Conservation (phyloP, 169 alveolate species). For the Cyclospora cayetanensis region DNA sequence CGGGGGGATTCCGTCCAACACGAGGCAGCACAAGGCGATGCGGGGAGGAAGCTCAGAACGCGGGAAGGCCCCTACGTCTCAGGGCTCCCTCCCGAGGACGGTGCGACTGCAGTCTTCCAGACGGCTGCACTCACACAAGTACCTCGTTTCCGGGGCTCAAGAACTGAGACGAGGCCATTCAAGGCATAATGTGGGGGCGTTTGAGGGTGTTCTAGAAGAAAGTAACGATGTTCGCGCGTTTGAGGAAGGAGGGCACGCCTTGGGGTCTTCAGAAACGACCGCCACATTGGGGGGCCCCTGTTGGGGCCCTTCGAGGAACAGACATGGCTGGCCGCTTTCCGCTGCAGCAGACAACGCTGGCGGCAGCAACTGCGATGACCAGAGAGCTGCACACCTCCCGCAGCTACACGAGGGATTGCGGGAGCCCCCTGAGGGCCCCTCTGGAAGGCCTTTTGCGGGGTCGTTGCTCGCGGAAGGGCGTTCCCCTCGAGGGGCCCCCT, state of each 20-base stretch:
- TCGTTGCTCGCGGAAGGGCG: too few relatives aligned
- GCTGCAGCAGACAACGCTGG: not conserved
- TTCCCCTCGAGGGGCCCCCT: too few relatives aligned
- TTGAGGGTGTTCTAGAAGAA: not conserved
- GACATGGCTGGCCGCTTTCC: not conserved
- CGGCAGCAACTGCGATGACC: not conserved
- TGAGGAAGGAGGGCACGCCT: not conserved
- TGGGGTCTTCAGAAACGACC: not conserved
- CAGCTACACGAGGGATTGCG: not conserved
- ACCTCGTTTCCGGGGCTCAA: not conserved
- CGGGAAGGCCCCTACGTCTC: not conserved
- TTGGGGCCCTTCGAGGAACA: not conserved
- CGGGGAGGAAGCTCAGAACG: not conserved
- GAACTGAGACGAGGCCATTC: not conserved
- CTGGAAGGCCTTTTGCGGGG: not conserved
- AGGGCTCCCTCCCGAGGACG: conserved; percentile 36
- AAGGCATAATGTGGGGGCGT: not conserved
- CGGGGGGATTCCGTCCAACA: too few relatives aligned
- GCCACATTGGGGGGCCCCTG: not conserved
- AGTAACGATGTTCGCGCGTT: not conserved
- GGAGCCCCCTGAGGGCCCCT: not conserved
- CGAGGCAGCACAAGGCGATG: not conserved
- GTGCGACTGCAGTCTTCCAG: not conserved
- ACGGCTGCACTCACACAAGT: not conserved
- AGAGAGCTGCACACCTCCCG: not conserved